Percentiles rank a stretch among this genome's conserved stretches.
phyloP scores from a whole-genome alignment of 192 early-diverging fungal genomes.

The Dissophora ornata region DNA sequence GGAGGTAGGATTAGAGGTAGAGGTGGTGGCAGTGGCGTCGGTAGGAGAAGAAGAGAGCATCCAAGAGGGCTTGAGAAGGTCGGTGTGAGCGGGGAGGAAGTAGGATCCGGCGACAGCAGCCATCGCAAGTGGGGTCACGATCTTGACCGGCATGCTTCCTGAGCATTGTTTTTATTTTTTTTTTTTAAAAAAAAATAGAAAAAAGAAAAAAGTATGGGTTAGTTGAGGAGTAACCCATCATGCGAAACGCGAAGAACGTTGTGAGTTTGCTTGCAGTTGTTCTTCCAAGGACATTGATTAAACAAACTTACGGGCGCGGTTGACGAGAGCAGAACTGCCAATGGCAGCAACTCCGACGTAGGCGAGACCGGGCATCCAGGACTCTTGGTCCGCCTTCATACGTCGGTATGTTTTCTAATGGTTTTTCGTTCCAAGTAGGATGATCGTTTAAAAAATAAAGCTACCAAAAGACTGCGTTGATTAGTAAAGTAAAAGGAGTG shows the following conservation, averaged over 20 bases:
- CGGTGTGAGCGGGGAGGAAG: slow-evolving; percentile 34
- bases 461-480: too few species aligned
- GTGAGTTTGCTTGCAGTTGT: too few species aligned
- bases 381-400: slow-evolving; percentile 25
- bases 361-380: slow-evolving; percentile 33
- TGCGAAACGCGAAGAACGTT: too few species aligned
- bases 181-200: not conserved
- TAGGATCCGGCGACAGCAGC: slow-evolving; percentile 28
- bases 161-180: too few species aligned
- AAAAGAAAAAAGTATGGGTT: too few species aligned
- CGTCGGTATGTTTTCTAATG: slow-evolving; percentile 5
- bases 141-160: slow-evolving; percentile 36
- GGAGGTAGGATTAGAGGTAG: not conserved
- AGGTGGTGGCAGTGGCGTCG: not conserved
- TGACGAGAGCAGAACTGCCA: slow-evolving; percentile 28
- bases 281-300: too few species aligned
- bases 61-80: slow-evolving; percentile 4
- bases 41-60: not conserved
- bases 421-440: too few species aligned
- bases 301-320: slow-evolving; percentile 25
- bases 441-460: too few species aligned
- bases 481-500: too few species aligned
- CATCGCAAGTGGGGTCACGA: slow-evolving; percentile 34
- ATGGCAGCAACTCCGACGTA: slow-evolving; percentile 37
- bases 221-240: too few species aligned